Evolutionary conservation across 495 filamentous ascomycete species (phyloP).

Genomic region (Xylaria castorea): DNA sequence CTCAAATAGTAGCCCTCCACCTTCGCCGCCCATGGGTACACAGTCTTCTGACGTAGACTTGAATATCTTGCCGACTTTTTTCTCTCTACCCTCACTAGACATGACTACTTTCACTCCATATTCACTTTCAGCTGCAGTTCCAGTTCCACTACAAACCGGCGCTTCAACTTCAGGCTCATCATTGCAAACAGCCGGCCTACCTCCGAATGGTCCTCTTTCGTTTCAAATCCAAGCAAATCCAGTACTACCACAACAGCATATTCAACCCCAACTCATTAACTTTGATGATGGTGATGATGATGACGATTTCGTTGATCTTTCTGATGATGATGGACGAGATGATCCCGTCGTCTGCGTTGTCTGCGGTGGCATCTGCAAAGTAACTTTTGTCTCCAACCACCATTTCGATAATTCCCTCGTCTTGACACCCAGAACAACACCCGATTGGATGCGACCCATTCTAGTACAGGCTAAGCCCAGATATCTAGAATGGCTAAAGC

Average conservation of each 20-base stretch:
- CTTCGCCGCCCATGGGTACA: not conserved
- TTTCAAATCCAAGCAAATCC: not conserved
- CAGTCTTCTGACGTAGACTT: not conserved
- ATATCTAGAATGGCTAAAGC: conserved; percentile 25
- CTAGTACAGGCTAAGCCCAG: conserved; percentile 25
- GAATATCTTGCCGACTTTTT: not conserved
- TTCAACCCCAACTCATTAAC: not conserved
- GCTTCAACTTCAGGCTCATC: not conserved
- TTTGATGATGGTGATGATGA: no score
- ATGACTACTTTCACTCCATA: not conserved
- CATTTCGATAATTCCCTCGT: not conserved
- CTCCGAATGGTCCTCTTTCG: not conserved
- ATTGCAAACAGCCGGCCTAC: not conserved
- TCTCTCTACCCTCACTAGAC: not conserved
- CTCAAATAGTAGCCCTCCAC: not conserved
- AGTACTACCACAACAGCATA: not conserved
- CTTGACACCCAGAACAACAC: not conserved
- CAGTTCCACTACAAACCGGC: not conserved
- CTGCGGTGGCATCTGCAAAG: conserved; percentile 31
- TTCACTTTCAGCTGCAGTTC: not conserved
- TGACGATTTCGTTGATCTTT: no score
- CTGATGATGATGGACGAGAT: not conserved
- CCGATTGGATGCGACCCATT: conserved; percentile 29
- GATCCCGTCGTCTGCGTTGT: conserved; percentile 30
- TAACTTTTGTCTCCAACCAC: not conserved